Conservation (phyloP, 768 basidiomycete species). For the Trametopsis cervina region DNA sequence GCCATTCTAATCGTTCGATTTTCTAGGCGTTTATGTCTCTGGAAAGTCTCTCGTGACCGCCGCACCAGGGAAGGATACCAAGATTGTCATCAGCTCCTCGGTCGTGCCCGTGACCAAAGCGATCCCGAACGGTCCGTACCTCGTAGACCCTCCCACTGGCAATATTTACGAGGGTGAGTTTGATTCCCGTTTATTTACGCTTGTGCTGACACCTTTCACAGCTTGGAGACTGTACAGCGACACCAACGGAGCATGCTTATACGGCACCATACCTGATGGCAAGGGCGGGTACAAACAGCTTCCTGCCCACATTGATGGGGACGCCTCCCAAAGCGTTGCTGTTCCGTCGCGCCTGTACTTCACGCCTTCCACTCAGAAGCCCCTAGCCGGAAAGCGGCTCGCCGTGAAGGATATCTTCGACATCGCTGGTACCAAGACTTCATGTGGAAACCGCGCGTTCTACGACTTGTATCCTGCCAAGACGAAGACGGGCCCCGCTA, state of each 20-base stretch:
- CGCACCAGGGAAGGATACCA: neutral
- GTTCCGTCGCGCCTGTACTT: constrained; percentile 43
- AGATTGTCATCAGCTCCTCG: constrained; percentile 13
- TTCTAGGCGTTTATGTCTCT: constrained; percentile 18
- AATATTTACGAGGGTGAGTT: constrained; percentile 21
- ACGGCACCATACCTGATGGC: constrained; percentile 34
- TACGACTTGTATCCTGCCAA: constrained; percentile 29
- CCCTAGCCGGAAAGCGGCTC: constrained; percentile 39
- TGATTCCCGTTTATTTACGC: neutral
- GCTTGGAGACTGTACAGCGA: constrained; percentile 37
- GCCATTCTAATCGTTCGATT: neutral
- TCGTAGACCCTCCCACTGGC: constrained; percentile 17
- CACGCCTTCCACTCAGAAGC: constrained; percentile 22
- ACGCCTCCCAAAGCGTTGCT: constrained; percentile 30
- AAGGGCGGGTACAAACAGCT: constrained; percentile 24
- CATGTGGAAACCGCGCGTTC: constrained; percentile 31
- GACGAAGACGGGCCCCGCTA: constrained; percentile 31
- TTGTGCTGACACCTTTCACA: neutral
- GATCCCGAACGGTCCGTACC: constrained; percentile 21
- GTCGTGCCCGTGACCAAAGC: constrained; percentile 9
- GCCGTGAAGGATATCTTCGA: constrained; percentile 43
- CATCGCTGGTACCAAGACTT: constrained; percentile 29
- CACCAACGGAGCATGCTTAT: constrained; percentile 36
- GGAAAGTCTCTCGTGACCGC: constrained; percentile 10
- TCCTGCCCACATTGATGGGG: constrained; percentile 18